A percentile compares a stretch with the other conserved stretches of the same genome.
phyloP scores from a whole-genome alignment of 331 rosid genomes.

The Cucumis variabilis region DNA sequence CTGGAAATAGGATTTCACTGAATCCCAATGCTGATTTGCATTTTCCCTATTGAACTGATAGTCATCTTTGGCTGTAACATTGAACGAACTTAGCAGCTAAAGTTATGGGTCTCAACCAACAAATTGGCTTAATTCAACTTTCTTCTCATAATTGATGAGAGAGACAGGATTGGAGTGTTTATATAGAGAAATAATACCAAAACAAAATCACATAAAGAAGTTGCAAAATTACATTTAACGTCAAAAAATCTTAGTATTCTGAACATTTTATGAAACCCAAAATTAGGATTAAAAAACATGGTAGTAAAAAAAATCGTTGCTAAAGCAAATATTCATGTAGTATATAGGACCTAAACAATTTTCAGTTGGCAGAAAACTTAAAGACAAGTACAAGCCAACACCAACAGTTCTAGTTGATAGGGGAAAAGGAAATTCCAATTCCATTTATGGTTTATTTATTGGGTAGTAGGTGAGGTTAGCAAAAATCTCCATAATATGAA shows the following conservation, averaged over 20 bases:
- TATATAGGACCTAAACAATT: background rate
- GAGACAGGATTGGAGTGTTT: background rate
- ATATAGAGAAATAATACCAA: slow-evolving; percentile 22
- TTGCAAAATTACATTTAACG: slow-evolving; percentile 37
- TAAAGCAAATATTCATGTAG: background rate
- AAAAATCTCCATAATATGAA: background rate
- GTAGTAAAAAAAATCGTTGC: background rate
- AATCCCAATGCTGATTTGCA: slow-evolving; percentile 77
- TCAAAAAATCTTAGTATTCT: slow-evolving; percentile 53
- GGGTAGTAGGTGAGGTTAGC: background rate
- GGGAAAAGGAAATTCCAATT: background rate
- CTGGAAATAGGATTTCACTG: slow-evolving; percentile 67
- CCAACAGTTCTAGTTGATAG: background rate
- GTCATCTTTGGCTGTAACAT: slow-evolving; percentile 63
- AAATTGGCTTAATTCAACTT: background rate
- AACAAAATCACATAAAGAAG: slow-evolving; percentile 31
- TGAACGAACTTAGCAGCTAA: slow-evolving; percentile 18
- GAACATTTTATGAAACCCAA: slow-evolving; percentile 33
- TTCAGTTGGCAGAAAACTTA: background rate
- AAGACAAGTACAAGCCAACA: background rate
- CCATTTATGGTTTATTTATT: background rate
- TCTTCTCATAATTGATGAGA: background rate
- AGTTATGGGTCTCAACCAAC: background rate
- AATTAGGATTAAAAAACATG: background rate
- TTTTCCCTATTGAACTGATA: slow-evolving; percentile 64